phyloP scores from a whole-genome alignment of 805 yeast genomes.

The Metschnikowia lunata region DNA sequence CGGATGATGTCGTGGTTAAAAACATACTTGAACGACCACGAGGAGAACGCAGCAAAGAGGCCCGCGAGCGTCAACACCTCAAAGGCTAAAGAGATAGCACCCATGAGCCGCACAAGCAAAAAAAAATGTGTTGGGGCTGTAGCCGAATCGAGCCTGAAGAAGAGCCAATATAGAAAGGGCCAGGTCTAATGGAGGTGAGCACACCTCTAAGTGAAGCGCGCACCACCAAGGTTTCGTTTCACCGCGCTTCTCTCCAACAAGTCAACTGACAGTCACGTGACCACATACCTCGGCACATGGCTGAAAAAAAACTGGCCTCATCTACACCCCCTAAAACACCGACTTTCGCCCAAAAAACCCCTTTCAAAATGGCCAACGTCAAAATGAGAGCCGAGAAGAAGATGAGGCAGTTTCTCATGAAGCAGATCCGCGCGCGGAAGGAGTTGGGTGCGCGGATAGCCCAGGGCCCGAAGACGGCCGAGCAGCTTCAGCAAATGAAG shows the following conservation, averaged over 20 bases:
- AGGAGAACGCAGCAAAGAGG: constrained; percentile 10
- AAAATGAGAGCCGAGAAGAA: constrained; percentile 41
- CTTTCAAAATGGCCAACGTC: constrained; percentile 30
- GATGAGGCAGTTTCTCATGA: constrained; percentile 44
- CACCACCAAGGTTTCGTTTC: too few relatives aligned
- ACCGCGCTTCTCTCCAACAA: too few relatives aligned
- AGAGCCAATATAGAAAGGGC: too few relatives aligned
- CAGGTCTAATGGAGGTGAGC: too few relatives aligned
- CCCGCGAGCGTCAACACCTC: constrained; percentile 16
- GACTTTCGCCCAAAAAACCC: constrained; percentile 1
- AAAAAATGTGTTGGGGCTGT: too few relatives aligned
- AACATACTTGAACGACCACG: constrained; percentile 21
- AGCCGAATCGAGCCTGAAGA: too few relatives aligned
- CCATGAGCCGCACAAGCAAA: neutral
- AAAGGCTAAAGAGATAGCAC: constrained; percentile 1
- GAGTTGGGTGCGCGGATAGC: constrained; percentile 42
- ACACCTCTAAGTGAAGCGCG: too few relatives aligned
- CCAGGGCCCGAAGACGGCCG: constrained; percentile 30
- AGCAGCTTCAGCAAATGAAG: constrained; percentile 41
- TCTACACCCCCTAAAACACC: neutral
- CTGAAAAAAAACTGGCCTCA: neutral
- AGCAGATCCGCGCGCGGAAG: constrained; percentile 41
- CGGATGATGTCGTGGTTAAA: constrained; percentile 25
- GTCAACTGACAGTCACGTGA: too few relatives aligned
- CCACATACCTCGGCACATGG: too few relatives aligned